Evolutionary conservation across 179 eudicot species (phyloP), one percentile per base, ranked within the genome.

Genomic region (Drosera spatulata): DNA sequence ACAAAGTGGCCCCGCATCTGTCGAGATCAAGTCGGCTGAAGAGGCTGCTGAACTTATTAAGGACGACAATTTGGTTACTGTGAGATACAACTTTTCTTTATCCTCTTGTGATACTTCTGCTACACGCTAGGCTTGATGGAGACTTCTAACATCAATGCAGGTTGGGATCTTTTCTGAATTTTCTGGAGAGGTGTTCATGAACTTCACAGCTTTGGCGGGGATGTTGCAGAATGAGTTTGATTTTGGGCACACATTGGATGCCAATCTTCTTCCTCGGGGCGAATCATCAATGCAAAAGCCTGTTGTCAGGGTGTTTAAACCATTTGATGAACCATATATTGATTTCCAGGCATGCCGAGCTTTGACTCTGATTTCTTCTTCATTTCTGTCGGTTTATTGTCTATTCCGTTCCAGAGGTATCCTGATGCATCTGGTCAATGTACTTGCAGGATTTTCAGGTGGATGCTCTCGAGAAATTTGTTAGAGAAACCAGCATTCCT

Each of bases 101-200:
- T 37, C 39, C 3, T 56, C 5, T 13, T 5, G 42, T 50, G 10
- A 5, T 3, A 14, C 11, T 40, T 45, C 22, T 46, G 9, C 39
- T 10, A 14, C 50, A 41, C 61, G 33, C 8, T 66, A 57, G 48
- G 45, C 4, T 45, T 52, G 56, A 5, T 48, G 9, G 41, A 4
- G 15, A 41, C 7, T 9, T 7, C 66, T 65, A 11, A 22, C n/a
- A 38, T 54, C 50, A 60, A 55, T 67, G 5, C 71, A 91, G 97
- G 88, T 88, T 71, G 98, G 98, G 41, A 72, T 91, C 53, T 91
- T 91, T 71, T 81, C 88, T 0, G 76, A 85, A 58, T 85, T 91
- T 45, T 80, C 95, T 41, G 98, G 98, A 14, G 89, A 88, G 43
- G 86, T 79, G 67, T 91, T 70, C 73, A 68, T 70, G 39, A 84